phyloP scores from a whole-genome alignment of 1,284 basidiomycete species.

The Apiotrichum gamsii region DNA sequence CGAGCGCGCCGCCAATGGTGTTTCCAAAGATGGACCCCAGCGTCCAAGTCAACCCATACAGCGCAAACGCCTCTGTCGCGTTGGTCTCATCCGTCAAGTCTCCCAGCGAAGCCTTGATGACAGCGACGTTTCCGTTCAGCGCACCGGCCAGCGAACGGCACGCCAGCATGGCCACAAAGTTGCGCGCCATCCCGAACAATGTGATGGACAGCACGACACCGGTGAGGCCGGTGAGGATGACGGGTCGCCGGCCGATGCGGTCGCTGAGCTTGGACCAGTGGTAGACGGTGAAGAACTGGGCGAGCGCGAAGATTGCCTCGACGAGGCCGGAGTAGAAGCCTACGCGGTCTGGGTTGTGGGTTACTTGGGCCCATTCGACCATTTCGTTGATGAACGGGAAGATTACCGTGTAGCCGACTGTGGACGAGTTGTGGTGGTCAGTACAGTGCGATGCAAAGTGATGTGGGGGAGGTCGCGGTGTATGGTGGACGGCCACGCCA shows the following conservation, averaged over 20 bases:
- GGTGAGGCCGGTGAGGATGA: constrained; percentile 35
- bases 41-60: constrained; percentile 46
- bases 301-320: constrained; percentile 36
- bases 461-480: no score
- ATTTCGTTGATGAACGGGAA: constrained; percentile 40
- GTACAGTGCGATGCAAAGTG: background rate
- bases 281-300: constrained; percentile 45
- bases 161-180: constrained; percentile 40
- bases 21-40: constrained; percentile 40
- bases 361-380: constrained; percentile 29
- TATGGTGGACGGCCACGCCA: no score
- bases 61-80: constrained; percentile 43
- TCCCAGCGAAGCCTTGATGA: constrained; percentile 41
- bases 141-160: constrained; percentile 37
- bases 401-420: constrained; percentile 16
- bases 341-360: constrained; percentile 25
- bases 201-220: constrained; percentile 40
- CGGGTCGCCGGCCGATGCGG: constrained; percentile 38
- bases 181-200: constrained; percentile 36
- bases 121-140: constrained; percentile 44
- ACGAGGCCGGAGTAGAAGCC: constrained; percentile 38
- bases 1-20: constrained; percentile 37
- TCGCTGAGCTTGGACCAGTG: constrained; percentile 46
- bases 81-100: constrained; percentile 47
- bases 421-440: no score